These are phyloP conservation scores for Fraxinus floribunda DNA, from an alignment of 305 asterid genomes.

Conservation along the genomic window DNA sequence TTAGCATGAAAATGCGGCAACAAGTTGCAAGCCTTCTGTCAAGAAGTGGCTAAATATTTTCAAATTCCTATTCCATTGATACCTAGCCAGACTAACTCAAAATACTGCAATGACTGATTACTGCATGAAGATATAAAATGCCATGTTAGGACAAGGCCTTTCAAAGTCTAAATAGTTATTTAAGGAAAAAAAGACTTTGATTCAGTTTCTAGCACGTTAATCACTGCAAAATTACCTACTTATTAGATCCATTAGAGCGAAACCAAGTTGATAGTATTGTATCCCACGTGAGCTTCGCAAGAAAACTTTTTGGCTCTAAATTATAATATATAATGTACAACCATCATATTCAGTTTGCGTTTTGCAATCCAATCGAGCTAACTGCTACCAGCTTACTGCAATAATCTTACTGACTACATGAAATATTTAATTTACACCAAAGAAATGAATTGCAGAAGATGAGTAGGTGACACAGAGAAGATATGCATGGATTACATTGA, in stretches of 20 bases:
- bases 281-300: background rate
- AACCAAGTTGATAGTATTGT: background rate
- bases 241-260: background rate
- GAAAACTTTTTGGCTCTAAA: background rate
- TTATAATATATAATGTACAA: background rate
- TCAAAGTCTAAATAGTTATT: background rate
- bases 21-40: constrained; percentile 6
- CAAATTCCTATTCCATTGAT: background rate
- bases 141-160: background rate
- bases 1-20: background rate
- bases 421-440: background rate
- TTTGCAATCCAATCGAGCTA: background rate
- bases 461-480: background rate
- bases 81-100: background rate
- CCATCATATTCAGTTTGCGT: background rate
- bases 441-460: background rate
- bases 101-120: background rate
- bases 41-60: background rate
- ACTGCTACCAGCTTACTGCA: background rate
- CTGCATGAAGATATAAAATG: background rate
- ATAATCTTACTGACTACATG: background rate
- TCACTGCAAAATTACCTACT: background rate
- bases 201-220: background rate
- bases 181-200: background rate
- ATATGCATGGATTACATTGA: background rate